A percentile compares a stretch with the other conserved stretches of the same genome.
These are phyloP conservation scores for Leccinum pellstonianum DNA, from an alignment of 768 basidiomycete genomes.

Conservation along the genomic window DNA sequence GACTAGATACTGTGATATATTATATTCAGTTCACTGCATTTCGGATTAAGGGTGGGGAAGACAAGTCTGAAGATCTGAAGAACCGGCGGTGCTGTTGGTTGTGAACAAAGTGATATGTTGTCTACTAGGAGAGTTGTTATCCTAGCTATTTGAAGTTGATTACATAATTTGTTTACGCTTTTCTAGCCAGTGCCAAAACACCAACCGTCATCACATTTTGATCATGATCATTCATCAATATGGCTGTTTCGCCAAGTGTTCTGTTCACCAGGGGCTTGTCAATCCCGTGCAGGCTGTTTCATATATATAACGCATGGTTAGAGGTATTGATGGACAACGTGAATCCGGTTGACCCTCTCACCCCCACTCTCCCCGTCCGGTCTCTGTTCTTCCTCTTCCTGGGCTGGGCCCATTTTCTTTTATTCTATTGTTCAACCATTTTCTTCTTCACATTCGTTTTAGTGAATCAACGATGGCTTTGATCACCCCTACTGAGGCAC, in stretches of 20 bases:
- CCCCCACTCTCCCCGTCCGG: neutral
- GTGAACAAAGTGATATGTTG: too few species aligned
- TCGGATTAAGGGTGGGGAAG: neutral
- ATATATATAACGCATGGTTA: constrained; percentile 15
- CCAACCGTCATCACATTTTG: neutral
- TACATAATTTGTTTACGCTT: too few species aligned
- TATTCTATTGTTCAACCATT: neutral
- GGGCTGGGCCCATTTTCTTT: constrained; percentile 19
- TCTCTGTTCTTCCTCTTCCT: constrained; percentile 8
- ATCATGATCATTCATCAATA: neutral
- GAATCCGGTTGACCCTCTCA: constrained; percentile 13
- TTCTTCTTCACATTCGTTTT: neutral
- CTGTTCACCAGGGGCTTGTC: neutral
- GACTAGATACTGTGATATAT: neutral
- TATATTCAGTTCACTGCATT: neutral
- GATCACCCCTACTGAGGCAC: constrained; percentile 30
- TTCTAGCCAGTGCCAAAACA: neutral
- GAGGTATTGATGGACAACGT: neutral
- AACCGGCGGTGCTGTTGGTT: too few species aligned
- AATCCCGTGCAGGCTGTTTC: neutral
- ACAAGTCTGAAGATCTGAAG: too few species aligned
- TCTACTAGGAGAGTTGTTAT: too few species aligned
- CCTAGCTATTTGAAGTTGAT: too few species aligned
- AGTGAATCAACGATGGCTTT: constrained; percentile 14
- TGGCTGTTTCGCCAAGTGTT: constrained; percentile 5